These are phyloP conservation scores for Penicillium steckii DNA, from an alignment of 495 filamentous ascomycete genomes.

Conservation along the genomic window DNA sequence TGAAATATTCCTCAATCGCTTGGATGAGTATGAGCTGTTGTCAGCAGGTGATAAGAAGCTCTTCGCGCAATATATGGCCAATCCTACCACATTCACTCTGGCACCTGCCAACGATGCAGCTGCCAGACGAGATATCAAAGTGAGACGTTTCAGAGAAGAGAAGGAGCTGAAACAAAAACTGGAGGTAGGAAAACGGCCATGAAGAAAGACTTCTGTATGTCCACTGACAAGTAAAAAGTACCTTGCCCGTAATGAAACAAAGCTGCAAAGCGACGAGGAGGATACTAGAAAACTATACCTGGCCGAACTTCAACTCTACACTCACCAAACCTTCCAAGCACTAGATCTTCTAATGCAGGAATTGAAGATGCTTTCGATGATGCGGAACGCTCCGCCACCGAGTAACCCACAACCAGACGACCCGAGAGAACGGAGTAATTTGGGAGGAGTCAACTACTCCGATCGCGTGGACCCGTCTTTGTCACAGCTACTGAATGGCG, in stretches of 20 bases:
- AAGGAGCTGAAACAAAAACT: slow-evolving; percentile 84
- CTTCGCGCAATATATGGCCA: slow-evolving; percentile 66
- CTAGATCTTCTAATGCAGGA: slow-evolving; percentile 84
- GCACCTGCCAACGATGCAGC: slow-evolving; percentile 68
- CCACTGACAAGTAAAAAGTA: slow-evolving; percentile 42
- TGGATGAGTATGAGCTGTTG: slow-evolving; percentile 79
- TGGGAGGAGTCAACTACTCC: slow-evolving; percentile 53
- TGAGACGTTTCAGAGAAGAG: slow-evolving; percentile 79
- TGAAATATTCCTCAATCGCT: slow-evolving; percentile 70
- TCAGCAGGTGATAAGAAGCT: slow-evolving; percentile 64
- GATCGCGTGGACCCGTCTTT: slow-evolving; percentile 72
- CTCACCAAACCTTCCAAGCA: slow-evolving; percentile 78
- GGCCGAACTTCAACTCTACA: slow-evolving; percentile 66
- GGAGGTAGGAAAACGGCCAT: slow-evolving; percentile 49
- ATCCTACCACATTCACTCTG: slow-evolving; percentile 65
- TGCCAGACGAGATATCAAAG: slow-evolving; percentile 75
- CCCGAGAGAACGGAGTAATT: slow-evolving; percentile 44
- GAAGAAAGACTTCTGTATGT: background rate
- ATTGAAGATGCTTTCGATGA: slow-evolving; percentile 73
- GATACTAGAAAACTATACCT: slow-evolving; percentile 75
- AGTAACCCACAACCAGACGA: slow-evolving; percentile 42
- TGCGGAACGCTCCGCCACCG: slow-evolving; percentile 48
- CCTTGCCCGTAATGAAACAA: slow-evolving; percentile 56
- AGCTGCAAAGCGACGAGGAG: slow-evolving; percentile 71
- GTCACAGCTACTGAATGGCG: slow-evolving; percentile 49